Conservation (phyloP, 495 filamentous ascomycete species). For the Choiromyces venosus region DNA sequence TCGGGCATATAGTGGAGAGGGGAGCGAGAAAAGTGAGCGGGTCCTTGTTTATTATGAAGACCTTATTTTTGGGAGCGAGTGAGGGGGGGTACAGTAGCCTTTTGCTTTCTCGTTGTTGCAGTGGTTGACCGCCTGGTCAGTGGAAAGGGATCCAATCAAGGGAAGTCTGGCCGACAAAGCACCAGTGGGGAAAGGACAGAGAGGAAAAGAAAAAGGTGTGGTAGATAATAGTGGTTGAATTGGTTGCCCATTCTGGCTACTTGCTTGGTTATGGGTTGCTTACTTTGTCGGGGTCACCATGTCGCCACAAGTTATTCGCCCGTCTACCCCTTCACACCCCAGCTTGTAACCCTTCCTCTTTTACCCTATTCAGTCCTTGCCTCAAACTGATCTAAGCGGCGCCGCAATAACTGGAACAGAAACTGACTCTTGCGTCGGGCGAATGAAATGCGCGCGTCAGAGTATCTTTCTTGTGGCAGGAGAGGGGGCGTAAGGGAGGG, state of each 20-base stretch:
- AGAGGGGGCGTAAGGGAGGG: conserved; percentile 37
- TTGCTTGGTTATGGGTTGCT: background rate
- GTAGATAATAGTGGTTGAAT: background rate
- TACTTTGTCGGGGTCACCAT: background rate
- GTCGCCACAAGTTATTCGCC: background rate
- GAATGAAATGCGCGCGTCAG: conserved; percentile 31
- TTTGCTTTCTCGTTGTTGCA: background rate
- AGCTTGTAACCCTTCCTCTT: background rate
- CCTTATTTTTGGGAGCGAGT: background rate
- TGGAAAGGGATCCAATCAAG: too few species aligned
- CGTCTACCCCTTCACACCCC: background rate
- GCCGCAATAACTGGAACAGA: conserved; percentile 31
- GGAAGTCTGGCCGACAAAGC: background rate
- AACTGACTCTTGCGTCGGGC: conserved; percentile 27
- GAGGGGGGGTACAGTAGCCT: background rate
- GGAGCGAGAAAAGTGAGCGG: background rate
- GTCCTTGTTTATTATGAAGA: background rate
- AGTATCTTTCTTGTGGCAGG: conserved; percentile 27
- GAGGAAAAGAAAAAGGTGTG: background rate
- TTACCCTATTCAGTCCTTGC: conserved; percentile 22
- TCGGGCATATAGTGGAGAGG: background rate
- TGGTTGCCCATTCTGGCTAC: background rate
- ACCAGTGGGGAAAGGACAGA: background rate
- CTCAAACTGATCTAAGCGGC: conserved; percentile 37
- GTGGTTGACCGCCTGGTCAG: background rate